Evolutionary conservation across 2,329 filamentous ascomycete species (phyloP).

Genomic region (Thelonectria rubi): DNA sequence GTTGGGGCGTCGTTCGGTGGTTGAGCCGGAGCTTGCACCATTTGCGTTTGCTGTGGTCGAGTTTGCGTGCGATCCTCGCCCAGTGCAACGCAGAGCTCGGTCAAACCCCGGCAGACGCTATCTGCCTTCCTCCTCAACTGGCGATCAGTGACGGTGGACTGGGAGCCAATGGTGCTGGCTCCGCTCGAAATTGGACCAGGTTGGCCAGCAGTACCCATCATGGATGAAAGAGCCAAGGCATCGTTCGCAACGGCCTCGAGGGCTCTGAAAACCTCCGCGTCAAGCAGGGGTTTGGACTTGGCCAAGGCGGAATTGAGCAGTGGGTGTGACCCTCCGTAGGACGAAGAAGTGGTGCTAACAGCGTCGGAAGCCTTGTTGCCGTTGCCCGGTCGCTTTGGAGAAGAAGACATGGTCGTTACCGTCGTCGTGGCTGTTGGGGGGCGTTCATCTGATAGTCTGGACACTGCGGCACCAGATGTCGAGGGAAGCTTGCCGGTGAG

Average conservation of each 20-base stretch:
- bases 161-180: slow-evolving; percentile 67
- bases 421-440: slow-evolving; percentile 92
- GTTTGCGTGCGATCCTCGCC: slow-evolving; percentile 64
- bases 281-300: slow-evolving; percentile 78
- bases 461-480: slow-evolving; percentile 82
- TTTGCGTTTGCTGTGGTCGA: slow-evolving; percentile 43
- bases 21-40: slow-evolving; percentile 29
- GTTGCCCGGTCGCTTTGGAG: slow-evolving; percentile 73
- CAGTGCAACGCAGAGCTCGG: slow-evolving; percentile 88
- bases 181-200: slow-evolving; percentile 74
- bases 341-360: slow-evolving; percentile 53
- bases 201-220: slow-evolving; percentile 78
- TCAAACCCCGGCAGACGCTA: slow-evolving; percentile 89
- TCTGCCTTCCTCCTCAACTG: slow-evolving; percentile 91
- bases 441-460: slow-evolving; percentile 78
- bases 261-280: slow-evolving; percentile 76
- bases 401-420: slow-evolving; percentile 88
- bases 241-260: slow-evolving; percentile 85
- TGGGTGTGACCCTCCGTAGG: slow-evolving; percentile 72
- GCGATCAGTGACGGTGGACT: slow-evolving; percentile 73
- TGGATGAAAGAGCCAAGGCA: slow-evolving; percentile 78
- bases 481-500: slow-evolving; percentile 86
- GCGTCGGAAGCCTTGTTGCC: slow-evolving; percentile 46
- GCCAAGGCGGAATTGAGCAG: slow-evolving; percentile 81
- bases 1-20: slow-evolving; percentile 42